Conservation (phyloP, 805 yeast species). For the Komagataella mondaviorum region DNA sequence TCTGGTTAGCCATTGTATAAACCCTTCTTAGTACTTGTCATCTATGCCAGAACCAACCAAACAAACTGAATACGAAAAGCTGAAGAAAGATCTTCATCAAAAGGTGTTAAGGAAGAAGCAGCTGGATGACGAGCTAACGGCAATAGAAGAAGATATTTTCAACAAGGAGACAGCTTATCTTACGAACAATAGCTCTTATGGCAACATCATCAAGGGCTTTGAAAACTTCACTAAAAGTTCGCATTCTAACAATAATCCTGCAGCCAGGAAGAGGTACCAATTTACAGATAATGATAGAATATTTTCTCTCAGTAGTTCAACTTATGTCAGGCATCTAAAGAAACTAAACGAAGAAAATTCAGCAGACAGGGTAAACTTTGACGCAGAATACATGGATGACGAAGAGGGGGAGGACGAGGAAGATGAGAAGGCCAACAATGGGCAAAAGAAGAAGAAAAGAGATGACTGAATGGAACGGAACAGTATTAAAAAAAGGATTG, state of each 20-base stretch:
- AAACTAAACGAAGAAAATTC: slow-evolving; percentile 22
- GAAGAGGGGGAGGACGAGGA: slow-evolving; percentile 1
- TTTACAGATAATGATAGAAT: slow-evolving; percentile 69
- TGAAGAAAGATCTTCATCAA: slow-evolving; percentile 53
- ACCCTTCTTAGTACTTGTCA: not conserved
- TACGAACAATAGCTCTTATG: slow-evolving; percentile 48
- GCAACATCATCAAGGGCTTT: slow-evolving; percentile 86
- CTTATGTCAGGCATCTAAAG: slow-evolving; percentile 49
- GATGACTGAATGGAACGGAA: not conserved
- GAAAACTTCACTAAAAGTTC: slow-evolving; percentile 57
- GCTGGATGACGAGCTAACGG: slow-evolving; percentile 49
- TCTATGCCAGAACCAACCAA: slow-evolving; percentile 10
- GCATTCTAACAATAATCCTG: slow-evolving; percentile 10
- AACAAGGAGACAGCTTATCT: slow-evolving; percentile 69
- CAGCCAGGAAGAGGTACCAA: slow-evolving; percentile 30
- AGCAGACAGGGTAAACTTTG: not conserved
- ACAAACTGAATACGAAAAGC: slow-evolving; percentile 44
- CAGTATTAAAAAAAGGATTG: not conserved
- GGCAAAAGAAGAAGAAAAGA: slow-evolving; percentile 1
- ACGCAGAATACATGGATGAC: slow-evolving; percentile 1
- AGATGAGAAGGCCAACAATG: not conserved
- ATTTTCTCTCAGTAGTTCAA: slow-evolving; percentile 63
- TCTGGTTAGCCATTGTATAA: not conserved
- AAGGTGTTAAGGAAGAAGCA: slow-evolving; percentile 47
- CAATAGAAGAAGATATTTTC: slow-evolving; percentile 66